Percentiles rank a stretch among this genome's conserved stretches.
Evolutionary conservation across 1,284 basidiomycete genomes (phyloP).

Genomic region (Trichosporon sp.): DNA sequence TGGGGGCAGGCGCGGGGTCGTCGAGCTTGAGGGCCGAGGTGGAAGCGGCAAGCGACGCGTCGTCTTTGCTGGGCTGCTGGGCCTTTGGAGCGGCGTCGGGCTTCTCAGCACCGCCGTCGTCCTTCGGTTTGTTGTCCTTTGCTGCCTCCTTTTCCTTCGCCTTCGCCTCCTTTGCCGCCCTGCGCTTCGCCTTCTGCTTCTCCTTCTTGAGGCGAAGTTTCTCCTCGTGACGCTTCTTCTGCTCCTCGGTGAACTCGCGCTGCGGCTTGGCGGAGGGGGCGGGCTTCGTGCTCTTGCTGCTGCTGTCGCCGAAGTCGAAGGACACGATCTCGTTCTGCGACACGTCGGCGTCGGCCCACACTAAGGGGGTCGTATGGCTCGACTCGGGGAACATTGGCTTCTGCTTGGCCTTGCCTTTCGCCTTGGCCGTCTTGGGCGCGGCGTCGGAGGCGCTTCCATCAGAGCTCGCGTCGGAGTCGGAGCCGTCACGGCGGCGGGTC

Average conservation of each 20-base stretch:
- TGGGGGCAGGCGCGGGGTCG: conserved; percentile 7
- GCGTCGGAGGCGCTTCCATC: conserved; percentile 9
- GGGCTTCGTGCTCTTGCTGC: not conserved
- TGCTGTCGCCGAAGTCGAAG: conserved; percentile 21
- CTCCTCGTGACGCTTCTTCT: conserved; percentile 27
- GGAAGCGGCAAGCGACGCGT: conserved; percentile 22
- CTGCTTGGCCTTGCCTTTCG: not conserved
- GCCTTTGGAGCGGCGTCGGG: not conserved
- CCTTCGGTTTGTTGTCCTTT: not conserved
- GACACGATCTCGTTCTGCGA: conserved; percentile 14
- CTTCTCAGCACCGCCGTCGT: not conserved
- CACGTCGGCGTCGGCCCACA: conserved; percentile 27
- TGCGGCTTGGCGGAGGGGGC: not conserved
- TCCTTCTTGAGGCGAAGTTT: conserved; percentile 29
- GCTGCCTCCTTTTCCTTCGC: conserved; percentile 9
- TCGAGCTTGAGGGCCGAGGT: conserved; percentile 28
- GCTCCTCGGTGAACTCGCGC: conserved; percentile 32
- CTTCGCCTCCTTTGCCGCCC: conserved; percentile 27
- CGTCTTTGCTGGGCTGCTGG: not conserved
- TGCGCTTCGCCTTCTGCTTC: conserved; percentile 35
- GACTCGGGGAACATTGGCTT: conserved; percentile 27
- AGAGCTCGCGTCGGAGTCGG: conserved; percentile 12
- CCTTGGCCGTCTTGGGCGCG: not conserved
- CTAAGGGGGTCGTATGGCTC: conserved; percentile 29
- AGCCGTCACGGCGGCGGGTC: conserved; percentile 17